Conservation (phyloP, 2,329 filamentous ascomycete species). For the Fusarium solani-melongenae region DNA sequence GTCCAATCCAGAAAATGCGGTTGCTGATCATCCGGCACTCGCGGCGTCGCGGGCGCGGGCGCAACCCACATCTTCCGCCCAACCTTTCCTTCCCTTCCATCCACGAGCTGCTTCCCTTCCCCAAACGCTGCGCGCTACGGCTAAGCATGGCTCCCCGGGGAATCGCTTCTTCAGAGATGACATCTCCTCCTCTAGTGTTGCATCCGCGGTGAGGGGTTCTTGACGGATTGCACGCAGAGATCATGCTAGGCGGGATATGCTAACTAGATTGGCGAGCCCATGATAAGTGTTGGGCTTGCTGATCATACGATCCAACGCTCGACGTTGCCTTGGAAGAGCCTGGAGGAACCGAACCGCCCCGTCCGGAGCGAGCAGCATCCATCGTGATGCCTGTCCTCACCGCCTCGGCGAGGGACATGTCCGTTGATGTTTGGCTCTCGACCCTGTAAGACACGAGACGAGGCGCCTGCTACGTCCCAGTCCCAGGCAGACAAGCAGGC, state of each 20-base stretch:
- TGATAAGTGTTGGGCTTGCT: conserved; percentile 13
- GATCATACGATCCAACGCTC: conserved; percentile 31
- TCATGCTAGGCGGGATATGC: conserved; percentile 23
- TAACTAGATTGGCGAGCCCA: conserved; percentile 33
- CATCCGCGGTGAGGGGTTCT: conserved; percentile 16
- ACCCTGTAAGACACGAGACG: conserved; percentile 12
- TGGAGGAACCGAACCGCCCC: conserved; percentile 1
- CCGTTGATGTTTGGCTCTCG: conserved; percentile 12
- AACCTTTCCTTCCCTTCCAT: not conserved
- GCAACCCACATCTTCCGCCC: conserved; percentile 8
- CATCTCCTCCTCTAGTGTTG: conserved; percentile 10
- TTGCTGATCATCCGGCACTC: conserved; percentile 24
- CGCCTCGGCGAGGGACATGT: conserved; percentile 16
- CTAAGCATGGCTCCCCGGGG: conserved; percentile 26
- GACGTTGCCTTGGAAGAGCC: not conserved
- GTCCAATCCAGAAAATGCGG: conserved; percentile 25
- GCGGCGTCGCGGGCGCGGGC: not conserved
- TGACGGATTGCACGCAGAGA: conserved; percentile 27
- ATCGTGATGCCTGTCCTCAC: conserved; percentile 18
- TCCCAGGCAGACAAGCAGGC: not conserved
- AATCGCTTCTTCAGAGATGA: conserved; percentile 1
- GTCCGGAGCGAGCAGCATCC: not conserved
- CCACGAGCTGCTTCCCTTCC: not conserved
- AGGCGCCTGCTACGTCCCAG: conserved; percentile 9
- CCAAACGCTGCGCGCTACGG: conserved; percentile 8